These are phyloP conservation scores for Musa troglodytarum DNA, from an alignment of 176 grass and related monocot genomes.

Conservation along the genomic window DNA sequence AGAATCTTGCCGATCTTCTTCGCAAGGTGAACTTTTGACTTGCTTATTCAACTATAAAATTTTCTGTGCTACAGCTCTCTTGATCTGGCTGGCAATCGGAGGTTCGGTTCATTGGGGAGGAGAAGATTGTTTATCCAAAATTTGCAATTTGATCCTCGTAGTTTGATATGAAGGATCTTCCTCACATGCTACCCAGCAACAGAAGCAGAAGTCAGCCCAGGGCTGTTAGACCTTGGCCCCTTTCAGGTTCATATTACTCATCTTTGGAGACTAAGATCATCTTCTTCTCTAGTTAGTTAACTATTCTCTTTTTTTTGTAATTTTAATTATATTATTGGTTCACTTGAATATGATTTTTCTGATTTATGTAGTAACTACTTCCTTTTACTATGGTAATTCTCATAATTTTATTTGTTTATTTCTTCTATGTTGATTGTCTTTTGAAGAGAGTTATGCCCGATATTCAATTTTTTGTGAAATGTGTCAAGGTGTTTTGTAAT, in stretches of 20 bases:
- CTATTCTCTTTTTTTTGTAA: neutral
- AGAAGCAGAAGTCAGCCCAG: conserved; percentile 58
- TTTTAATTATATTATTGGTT: neutral
- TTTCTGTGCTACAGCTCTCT: neutral
- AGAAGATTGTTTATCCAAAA: neutral
- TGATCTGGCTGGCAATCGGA: neutral
- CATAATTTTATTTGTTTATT: neutral
- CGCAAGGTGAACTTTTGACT: neutral
- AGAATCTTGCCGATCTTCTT: neutral
- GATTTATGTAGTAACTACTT: neutral
- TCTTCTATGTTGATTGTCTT: neutral
- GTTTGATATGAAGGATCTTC: conserved; percentile 32
- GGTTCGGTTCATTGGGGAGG: neutral
- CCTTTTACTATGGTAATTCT: neutral
- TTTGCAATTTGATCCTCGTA: neutral
- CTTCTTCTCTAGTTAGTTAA: neutral
- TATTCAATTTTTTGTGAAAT: no score
- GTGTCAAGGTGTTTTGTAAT: no score
- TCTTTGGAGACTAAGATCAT: neutral
- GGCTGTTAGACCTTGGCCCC: conserved; percentile 52
- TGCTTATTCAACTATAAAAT: neutral
- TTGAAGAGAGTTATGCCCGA: neutral
- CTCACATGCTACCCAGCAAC: conserved; percentile 79
- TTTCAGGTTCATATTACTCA: conserved; percentile 30
- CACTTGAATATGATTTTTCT: neutral